A percentile compares a stretch with the other conserved stretches of the same genome.
Conservation (phyloP, 306 rosid species). For the Inga leiocalycina region DNA sequence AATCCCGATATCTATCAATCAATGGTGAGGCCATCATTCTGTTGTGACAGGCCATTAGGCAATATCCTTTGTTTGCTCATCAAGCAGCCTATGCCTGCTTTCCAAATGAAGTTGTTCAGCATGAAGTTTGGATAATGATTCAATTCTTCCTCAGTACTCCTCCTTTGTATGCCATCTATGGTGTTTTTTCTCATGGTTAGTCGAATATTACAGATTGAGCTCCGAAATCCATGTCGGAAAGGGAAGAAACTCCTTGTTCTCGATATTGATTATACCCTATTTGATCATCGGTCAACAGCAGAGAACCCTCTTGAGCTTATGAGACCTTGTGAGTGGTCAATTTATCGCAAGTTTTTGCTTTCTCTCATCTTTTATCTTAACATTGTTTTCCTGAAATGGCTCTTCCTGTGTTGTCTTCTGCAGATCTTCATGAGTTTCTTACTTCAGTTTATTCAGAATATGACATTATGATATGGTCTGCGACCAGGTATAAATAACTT, state of each 20-base stretch:
- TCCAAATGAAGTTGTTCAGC: not conserved
- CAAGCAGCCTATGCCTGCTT: not conserved
- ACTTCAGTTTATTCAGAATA: conserved; percentile 81
- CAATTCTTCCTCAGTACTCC: not conserved
- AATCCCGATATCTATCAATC: not conserved
- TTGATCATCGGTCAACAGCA: conserved; percentile 95
- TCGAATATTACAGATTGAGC: conserved; percentile 58
- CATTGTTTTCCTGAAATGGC: not conserved
- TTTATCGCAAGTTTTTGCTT: not conserved
- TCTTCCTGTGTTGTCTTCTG: conserved; percentile 31
- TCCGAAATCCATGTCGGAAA: conserved; percentile 77
- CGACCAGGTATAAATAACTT: conserved; percentile 70
- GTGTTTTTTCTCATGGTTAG: conserved; percentile 9
- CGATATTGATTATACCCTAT: conserved; percentile 94
- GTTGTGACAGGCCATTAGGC: not conserved
- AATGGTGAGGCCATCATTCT: not conserved
- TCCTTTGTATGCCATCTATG: not conserved
- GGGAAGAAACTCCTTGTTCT: conserved; percentile 95
- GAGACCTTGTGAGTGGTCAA: conserved; percentile 79
- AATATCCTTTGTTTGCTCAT: not conserved
- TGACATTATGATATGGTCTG: conserved; percentile 99
- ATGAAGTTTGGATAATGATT: not conserved
- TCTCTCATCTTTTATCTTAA: not conserved
- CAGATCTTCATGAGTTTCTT: conserved; percentile 96
- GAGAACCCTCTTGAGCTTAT: conserved; percentile 94